Percentiles rank a stretch among this genome's conserved stretches.
These are phyloP conservation scores for Rhizopus stolonifer DNA, from an alignment of 371 early-diverging fungal species.

Conservation along the genomic window DNA sequence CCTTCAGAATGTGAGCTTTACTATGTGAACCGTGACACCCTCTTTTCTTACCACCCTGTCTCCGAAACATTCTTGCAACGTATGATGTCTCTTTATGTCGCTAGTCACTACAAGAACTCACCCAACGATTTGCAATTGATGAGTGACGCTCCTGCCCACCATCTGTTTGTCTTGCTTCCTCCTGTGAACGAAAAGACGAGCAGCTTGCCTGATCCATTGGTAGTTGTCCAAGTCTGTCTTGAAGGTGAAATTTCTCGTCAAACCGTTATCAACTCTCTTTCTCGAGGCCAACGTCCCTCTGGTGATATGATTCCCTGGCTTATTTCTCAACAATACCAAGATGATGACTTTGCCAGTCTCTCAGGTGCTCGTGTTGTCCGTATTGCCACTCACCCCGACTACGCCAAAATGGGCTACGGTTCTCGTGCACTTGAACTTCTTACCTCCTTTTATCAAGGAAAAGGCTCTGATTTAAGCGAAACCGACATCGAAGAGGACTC, in stretches of 20 bases:
- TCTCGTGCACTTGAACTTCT: slow-evolving; percentile 83
- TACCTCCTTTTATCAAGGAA: slow-evolving; percentile 84
- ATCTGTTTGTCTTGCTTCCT: slow-evolving; percentile 95
- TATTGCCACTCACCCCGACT: slow-evolving; percentile 98
- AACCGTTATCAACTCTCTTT: slow-evolving; percentile 79
- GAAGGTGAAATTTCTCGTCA: slow-evolving; percentile 95
- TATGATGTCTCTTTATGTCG: slow-evolving; percentile 96
- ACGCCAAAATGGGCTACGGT: slow-evolving; percentile 98
- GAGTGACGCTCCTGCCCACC: slow-evolving; percentile 98
- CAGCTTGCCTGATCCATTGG: slow-evolving; percentile 91
- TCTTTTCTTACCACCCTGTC: slow-evolving; percentile 95
- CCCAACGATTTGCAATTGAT: slow-evolving; percentile 99
- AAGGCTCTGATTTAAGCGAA: slow-evolving; percentile 73
- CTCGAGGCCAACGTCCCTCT: slow-evolving; percentile 82
- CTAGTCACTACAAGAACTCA: slow-evolving; percentile 99
- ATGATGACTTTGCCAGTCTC: slow-evolving; percentile 92
- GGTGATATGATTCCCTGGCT: slow-evolving; percentile 99
- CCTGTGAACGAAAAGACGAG: slow-evolving; percentile 72
- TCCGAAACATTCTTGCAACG: slow-evolving; percentile 96
- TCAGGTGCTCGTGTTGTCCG: slow-evolving; percentile 99
- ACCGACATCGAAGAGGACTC: slow-evolving; percentile 35
- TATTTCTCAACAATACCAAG: slow-evolving; percentile 94
- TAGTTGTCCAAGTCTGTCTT: slow-evolving; percentile 90
- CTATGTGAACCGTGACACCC: slow-evolving; percentile 94
- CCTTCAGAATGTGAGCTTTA: slow-evolving; percentile 94